phyloP scores from a whole-genome alignment of 345 rosid genomes.

The Hevea brasiliensis region DNA sequence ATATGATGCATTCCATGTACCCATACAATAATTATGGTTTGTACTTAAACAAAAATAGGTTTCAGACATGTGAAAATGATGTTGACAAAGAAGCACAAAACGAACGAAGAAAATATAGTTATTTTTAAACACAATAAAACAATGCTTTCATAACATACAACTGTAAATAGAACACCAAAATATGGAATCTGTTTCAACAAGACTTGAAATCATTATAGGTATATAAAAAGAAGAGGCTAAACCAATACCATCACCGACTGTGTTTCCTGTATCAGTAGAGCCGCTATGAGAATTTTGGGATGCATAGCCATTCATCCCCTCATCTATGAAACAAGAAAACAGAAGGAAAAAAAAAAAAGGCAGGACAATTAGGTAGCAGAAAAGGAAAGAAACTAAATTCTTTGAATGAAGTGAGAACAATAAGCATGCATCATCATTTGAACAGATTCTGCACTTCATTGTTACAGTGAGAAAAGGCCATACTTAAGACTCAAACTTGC shows the following conservation, averaged over 20 bases:
- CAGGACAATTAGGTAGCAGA: not conserved
- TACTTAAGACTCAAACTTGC: not conserved
- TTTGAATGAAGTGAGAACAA: constrained; percentile 10
- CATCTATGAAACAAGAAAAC: constrained; percentile 53
- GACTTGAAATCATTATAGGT: not conserved
- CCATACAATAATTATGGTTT: not conserved
- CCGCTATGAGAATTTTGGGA: constrained; percentile 38
- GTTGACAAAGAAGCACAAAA: not conserved
- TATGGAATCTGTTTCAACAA: not conserved
- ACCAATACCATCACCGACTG: constrained; percentile 55
- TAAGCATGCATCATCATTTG: not conserved
- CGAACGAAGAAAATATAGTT: not conserved
- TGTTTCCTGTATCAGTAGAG: constrained; percentile 38
- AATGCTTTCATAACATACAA: not conserved
- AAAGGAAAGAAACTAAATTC: not conserved
- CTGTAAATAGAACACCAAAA: too few species aligned
- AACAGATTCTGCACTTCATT: not conserved
- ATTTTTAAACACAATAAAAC: not conserved
- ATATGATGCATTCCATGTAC: not conserved
- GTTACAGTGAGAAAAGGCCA: not conserved
- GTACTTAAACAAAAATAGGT: not conserved
- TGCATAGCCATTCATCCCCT: constrained; percentile 47
- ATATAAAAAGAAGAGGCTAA: not conserved
- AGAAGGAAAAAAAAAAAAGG: not conserved
- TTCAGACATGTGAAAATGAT: not conserved